Base-by-base conservation (phyloP, 176 grass and related monocot genomes). In the Musa schizocarpa region DNA sequence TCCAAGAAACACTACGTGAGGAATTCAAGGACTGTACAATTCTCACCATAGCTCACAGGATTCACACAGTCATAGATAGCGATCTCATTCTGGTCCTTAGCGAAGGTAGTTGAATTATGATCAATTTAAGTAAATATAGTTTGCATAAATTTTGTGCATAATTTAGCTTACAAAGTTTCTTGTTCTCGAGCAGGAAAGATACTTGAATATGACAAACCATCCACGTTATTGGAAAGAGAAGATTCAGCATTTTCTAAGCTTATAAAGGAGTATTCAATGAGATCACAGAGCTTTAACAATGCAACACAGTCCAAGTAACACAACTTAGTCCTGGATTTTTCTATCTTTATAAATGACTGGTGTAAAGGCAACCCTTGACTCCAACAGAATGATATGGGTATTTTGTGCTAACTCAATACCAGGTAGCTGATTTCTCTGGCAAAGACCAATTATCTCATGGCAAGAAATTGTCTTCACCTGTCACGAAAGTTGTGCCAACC, bases 11-110 rank as follows among this genome's bases (percentile, higher is more conserved):
- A 22, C 22, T 22, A 34, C 77, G 73, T 0, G 50, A 82, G 72
- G 90, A 98, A 84, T 98, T 98, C 9, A 81, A 57, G 16, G 62
- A 93, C 58, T 85, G 90, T 75, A 98, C 88, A 0, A 86, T 93
- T 68, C 65, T 93, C 62, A 93, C 90, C 57, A 85, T 91, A 86
- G 90, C 90, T 73, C 94, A 98, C 48, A 89, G 94, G 77, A 93
- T 98, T 82, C 90, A 98, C 61, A 93, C 94, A 0, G 90, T 98
- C 29, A 87, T 98, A 68, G 90, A 93, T 68, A 98, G 94, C 22
- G 88, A 93, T 71, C 86, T 93, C 76, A 93, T 93, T 82, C 86
- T 98, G 52, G 90, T 98, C 68, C 87, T 93, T 62, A 83, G 82
- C 76, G 84, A 93, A 87, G 94, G 90, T 93, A 98, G 17, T 16